Conservation (phyloP, 768 basidiomycete genomes). For the Rhizopogon rudus region DNA sequence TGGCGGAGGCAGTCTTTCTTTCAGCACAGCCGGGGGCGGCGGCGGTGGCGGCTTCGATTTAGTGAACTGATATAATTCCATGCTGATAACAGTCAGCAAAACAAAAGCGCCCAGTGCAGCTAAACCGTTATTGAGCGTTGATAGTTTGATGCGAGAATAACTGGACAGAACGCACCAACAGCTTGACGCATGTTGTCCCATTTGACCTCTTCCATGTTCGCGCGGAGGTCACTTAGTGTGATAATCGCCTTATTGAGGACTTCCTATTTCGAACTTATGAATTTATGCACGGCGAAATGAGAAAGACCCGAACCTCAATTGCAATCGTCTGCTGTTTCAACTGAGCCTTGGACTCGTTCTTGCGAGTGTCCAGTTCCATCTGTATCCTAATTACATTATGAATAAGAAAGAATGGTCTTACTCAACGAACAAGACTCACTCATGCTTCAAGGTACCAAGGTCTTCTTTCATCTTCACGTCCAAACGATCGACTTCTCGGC, state of each 20-base stretch:
- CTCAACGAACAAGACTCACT: constrained; percentile 48
- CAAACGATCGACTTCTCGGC: constrained; percentile 82
- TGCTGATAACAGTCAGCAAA: constrained; percentile 60
- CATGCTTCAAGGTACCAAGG: constrained; percentile 82
- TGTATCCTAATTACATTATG: constrained; percentile 62
- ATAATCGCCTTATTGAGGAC: constrained; percentile 72
- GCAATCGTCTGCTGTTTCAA: constrained; percentile 78
- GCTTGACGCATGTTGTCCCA: constrained; percentile 88
- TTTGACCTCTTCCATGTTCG: constrained; percentile 78
- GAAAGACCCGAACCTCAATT: constrained; percentile 58
- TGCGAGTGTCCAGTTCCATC: constrained; percentile 93
- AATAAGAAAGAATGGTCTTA: neutral
- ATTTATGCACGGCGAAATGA: neutral
- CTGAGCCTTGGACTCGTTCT: constrained; percentile 84
- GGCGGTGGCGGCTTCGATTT: constrained; percentile 29
- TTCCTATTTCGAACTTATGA: constrained; percentile 40
- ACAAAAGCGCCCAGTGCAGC: constrained; percentile 62
- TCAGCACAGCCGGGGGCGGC: constrained; percentile 3
- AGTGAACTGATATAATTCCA: constrained; percentile 55
- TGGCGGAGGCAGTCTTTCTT: constrained; percentile 1
- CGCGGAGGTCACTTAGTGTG: constrained; percentile 70
- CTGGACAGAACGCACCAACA: constrained; percentile 48
- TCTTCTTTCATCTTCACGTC: constrained; percentile 94
- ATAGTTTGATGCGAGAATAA: neutral
- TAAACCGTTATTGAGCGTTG: constrained; percentile 20